These are phyloP conservation scores for Leishmania mexicana DNA, from an alignment of 208 protist genomes.

Conservation along the genomic window DNA sequence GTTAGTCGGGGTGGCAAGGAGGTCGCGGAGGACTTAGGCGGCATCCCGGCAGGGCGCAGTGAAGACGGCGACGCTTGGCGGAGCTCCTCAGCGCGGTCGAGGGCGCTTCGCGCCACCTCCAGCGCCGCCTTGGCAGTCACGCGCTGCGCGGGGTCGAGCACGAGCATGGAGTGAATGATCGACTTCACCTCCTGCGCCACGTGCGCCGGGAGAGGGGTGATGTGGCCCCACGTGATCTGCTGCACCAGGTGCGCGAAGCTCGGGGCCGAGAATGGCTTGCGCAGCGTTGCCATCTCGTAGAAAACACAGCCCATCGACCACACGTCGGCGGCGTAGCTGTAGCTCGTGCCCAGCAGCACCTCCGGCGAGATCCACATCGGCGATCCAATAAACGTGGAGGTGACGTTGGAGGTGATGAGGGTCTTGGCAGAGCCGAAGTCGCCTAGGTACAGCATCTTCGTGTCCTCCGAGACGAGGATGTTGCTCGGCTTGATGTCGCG, in stretches of 20 bases:
- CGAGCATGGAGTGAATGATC: slow-evolving; percentile 70
- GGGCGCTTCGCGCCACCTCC: slow-evolving; percentile 20
- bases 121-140: slow-evolving; percentile 42
- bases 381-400: slow-evolving; percentile 84
- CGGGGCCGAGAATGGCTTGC: slow-evolving; percentile 64
- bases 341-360: slow-evolving; percentile 85
- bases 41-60: slow-evolving; percentile 7
- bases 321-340: slow-evolving; percentile 93
- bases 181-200: slow-evolving; percentile 41
- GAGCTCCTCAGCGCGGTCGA: slow-evolving; percentile 15
- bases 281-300: slow-evolving; percentile 83
- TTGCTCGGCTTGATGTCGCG: slow-evolving; percentile 93
- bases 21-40: neutral
- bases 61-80: slow-evolving; percentile 9
- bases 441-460: slow-evolving; percentile 64
- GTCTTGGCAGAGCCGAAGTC: slow-evolving; percentile 90
- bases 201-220: slow-evolving; percentile 51
- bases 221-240: slow-evolving; percentile 73
- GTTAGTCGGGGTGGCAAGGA: neutral
- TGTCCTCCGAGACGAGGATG: slow-evolving; percentile 58
- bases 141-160: slow-evolving; percentile 53
- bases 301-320: slow-evolving; percentile 91
- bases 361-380: slow-evolving; percentile 95
- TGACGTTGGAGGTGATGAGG: slow-evolving; percentile 68
- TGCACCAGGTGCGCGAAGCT: slow-evolving; percentile 84